These are phyloP conservation scores for Ilyonectria sp. DNA, from an alignment of 2,329 filamentous ascomycete species.

Conservation along the genomic window DNA sequence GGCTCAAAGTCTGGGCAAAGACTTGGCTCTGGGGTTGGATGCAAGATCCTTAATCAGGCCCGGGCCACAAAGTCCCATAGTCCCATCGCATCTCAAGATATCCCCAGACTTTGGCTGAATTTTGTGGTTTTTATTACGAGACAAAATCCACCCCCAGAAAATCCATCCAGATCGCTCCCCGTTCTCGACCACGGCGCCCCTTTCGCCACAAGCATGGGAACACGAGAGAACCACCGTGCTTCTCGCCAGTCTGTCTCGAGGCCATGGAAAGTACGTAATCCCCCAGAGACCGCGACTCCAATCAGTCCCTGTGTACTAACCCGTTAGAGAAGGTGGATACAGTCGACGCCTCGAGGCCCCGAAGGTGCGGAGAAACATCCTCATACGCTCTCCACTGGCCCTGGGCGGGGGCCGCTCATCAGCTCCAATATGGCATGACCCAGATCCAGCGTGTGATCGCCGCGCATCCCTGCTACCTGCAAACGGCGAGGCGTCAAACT, in stretches of 20 bases:
- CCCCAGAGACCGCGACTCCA: slow-evolving; percentile 15
- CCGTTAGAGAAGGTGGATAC: slow-evolving; percentile 26
- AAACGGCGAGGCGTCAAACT: slow-evolving; percentile 9
- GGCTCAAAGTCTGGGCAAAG: slow-evolving; percentile 25
- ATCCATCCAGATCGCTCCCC: slow-evolving; percentile 13
- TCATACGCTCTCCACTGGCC: slow-evolving; percentile 16
- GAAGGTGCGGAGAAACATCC: slow-evolving; percentile 22
- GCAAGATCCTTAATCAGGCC: slow-evolving; percentile 17
- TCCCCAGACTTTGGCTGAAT: slow-evolving; percentile 27
- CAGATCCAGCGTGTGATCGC: slow-evolving; percentile 28
- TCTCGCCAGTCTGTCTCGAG: neutral
- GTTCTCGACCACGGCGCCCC: neutral
- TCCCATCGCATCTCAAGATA: slow-evolving; percentile 32
- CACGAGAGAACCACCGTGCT: slow-evolving; percentile 11
- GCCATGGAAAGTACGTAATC: slow-evolving; percentile 8
- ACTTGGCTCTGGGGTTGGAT: slow-evolving; percentile 11
- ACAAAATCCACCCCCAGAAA: slow-evolving; percentile 33
- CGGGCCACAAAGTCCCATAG: slow-evolving; percentile 20
- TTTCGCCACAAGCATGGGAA: slow-evolving; percentile 4
- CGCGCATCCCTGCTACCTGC: slow-evolving; percentile 15
- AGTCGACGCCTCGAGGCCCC: slow-evolving; percentile 5
- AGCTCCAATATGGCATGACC: slow-evolving; percentile 7
- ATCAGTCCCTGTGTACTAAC: slow-evolving; percentile 18
- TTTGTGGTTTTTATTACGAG: slow-evolving; percentile 27
- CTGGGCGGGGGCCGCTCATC: neutral